Evolutionary conservation across 2,329 filamentous ascomycete genomes (phyloP), one percentile per base, ranked within the genome.

Genomic region (Fusarium irregulare): DNA sequence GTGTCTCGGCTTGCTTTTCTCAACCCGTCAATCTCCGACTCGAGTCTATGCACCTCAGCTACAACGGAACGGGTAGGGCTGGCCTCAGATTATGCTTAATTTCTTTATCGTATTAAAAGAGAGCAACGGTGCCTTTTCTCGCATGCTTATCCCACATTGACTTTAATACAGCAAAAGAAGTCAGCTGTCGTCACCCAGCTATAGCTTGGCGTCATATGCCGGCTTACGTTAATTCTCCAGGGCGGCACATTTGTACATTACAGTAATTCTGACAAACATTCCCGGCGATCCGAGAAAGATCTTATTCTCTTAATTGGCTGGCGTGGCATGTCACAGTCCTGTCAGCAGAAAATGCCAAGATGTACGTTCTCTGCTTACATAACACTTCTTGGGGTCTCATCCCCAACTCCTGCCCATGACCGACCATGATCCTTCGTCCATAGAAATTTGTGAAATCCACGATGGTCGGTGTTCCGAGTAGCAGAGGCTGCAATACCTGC

Each of bases 381-480:
- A 51, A 28, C 49, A 13, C 34, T 50, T 9, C 18, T 9, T 25
- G 18, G 18, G 23, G 12, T 27, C 8, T 21, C 9, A 20, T 51
- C 32, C 9, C 18, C n/a, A n/a, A 50, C 41, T 21, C 23, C n/a
- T 51, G 6, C n/a, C 10, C 12, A 41, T 51, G 4, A 16, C 4
- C 21, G 6, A 23, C 21, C 21, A 23, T 23, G 28, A 30, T 30
- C 18, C 18, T n/a, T 9, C 14, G 16, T 51, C 18, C 7, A n/a
- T 18, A 40, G 14, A 8, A 27, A 11, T 16, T 25, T n/a, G n/a
- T 5, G 30, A 41, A 44, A 34, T 16, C 18, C 27, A n/a, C 7
- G 56, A 55, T 68, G 65, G 64, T 59, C 2, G 59, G 64, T 9
- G 64, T 68, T 14, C 65, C 65, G 0, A 64, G 37, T 12, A 68